Evolutionary conservation across 192 early-diverging fungal genomes (phyloP).

Genomic region (Piromyces finnis): DNA sequence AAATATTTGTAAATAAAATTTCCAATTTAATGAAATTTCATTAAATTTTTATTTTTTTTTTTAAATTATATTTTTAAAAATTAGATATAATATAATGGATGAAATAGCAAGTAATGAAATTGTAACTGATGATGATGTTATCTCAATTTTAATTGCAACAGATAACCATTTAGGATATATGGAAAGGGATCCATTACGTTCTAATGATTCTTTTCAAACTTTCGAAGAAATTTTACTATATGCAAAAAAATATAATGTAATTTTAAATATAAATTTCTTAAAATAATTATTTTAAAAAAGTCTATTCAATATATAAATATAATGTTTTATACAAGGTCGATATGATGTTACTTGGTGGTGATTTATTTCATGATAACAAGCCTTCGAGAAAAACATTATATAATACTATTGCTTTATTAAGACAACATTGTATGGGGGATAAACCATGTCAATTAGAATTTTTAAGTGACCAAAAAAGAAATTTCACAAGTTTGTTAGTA

Average conservation of each 20-base stretch:
- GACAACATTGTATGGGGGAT: slow-evolving; percentile 48
- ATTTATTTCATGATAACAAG: slow-evolving; percentile 90
- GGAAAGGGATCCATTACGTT: slow-evolving; percentile 74
- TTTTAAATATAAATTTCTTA: background rate
- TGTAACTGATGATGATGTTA: background rate
- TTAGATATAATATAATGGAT: background rate
- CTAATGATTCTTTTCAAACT: slow-evolving; percentile 62
- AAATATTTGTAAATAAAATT: too few species aligned
- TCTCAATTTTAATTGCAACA: slow-evolving; percentile 14
- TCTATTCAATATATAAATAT: too few species aligned
- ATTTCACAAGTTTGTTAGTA: slow-evolving; percentile 38
- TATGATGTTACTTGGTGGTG: slow-evolving; percentile 81
- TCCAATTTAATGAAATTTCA: too few species aligned
- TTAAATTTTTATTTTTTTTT: too few species aligned
- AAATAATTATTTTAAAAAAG: too few species aligned
- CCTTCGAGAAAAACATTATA: slow-evolving; percentile 64
- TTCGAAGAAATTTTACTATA: slow-evolving; percentile 80
- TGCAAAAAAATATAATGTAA: slow-evolving; percentile 35
- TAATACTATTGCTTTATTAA: slow-evolving; percentile 47
- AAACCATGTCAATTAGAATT: slow-evolving; percentile 47
- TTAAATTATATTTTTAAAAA: too few species aligned
- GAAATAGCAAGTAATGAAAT: background rate
- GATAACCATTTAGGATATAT: slow-evolving; percentile 89
- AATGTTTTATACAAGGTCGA: slow-evolving; percentile 29
- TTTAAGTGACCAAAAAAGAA: slow-evolving; percentile 52